Percentiles rank a stretch among this genome's conserved stretches.
Evolutionary conservation across 257 asterid genomes (phyloP).

Genomic region (Nicotiana noctiflora): DNA sequence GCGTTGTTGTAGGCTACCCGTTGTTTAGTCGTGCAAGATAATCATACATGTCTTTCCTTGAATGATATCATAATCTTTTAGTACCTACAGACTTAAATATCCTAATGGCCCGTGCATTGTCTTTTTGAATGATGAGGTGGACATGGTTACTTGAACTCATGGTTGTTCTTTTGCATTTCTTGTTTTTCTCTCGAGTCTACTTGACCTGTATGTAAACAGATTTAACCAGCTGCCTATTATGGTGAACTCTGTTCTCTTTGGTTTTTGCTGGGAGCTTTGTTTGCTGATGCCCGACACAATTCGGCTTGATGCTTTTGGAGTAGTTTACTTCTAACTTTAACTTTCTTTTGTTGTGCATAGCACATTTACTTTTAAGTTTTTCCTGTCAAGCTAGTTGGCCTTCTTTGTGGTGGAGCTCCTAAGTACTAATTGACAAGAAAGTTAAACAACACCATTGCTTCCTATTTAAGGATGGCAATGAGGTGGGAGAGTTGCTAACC

Average conservation of each 20-base stretch:
- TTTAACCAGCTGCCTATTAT: background rate
- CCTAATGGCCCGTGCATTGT: background rate
- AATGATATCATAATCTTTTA: background rate
- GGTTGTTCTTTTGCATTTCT: background rate
- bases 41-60: background rate
- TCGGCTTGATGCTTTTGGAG: background rate
- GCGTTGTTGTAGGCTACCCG: background rate
- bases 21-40: background rate
- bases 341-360: background rate
- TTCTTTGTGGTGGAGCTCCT: background rate
- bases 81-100: background rate
- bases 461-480: background rate
- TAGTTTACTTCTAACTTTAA: background rate
- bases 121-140: background rate
- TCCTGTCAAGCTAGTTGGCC: background rate
- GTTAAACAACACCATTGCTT: background rate
- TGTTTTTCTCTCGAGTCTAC: background rate
- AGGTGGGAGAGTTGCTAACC: background rate
- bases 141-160: background rate
- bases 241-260: background rate
- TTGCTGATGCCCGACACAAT: background rate
- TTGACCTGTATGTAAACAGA: background rate
- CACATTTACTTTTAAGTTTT: background rate
- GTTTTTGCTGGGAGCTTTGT: background rate
- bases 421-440: background rate